Evolutionary conservation across 2,329 filamentous ascomycete species (phyloP).

Genomic region (Pochonia chlamydosporia): DNA sequence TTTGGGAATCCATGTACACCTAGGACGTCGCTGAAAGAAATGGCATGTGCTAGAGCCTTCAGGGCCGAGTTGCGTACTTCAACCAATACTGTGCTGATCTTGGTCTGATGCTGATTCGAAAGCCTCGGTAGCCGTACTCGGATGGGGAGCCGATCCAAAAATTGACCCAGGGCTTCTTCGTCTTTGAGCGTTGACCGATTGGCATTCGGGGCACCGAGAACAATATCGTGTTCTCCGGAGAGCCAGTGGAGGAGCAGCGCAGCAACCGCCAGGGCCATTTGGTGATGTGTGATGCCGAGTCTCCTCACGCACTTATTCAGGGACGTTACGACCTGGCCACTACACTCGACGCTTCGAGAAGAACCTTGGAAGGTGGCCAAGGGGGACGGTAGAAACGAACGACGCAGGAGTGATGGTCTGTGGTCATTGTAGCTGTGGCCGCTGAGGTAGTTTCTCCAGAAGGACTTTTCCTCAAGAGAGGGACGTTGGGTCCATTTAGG

Average conservation of each 20-base stretch:
- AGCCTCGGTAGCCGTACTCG: not conserved
- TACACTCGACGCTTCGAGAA: not conserved
- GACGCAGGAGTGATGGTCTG: not conserved
- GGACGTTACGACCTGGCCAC: not conserved
- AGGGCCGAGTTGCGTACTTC: constrained; percentile 1
- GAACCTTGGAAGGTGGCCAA: constrained; percentile 2
- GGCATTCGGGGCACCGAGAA: constrained; percentile 5
- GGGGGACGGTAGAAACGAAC: not conserved
- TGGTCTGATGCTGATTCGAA: not conserved
- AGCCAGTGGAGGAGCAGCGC: constrained; percentile 5
- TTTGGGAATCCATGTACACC: constrained; percentile 1
- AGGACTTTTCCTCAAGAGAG: not conserved
- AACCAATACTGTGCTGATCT: not conserved
- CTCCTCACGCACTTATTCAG: constrained; percentile 1
- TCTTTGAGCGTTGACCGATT: not conserved
- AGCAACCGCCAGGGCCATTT: constrained; percentile 2
- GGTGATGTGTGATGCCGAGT: constrained; percentile 8
- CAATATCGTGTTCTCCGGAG: constrained; percentile 2
- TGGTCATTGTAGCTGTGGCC: not conserved
- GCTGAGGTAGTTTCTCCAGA: not conserved
- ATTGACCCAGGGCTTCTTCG: constrained; percentile 1
- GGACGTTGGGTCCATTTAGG: not conserved
- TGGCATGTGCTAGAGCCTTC: constrained; percentile 1
- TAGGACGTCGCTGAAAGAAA: constrained; percentile 4
- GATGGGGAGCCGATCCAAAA: constrained; percentile 1